phyloP scores from a whole-genome alignment of 148 eudicot genomes.

The Selenicereus undatus region DNA sequence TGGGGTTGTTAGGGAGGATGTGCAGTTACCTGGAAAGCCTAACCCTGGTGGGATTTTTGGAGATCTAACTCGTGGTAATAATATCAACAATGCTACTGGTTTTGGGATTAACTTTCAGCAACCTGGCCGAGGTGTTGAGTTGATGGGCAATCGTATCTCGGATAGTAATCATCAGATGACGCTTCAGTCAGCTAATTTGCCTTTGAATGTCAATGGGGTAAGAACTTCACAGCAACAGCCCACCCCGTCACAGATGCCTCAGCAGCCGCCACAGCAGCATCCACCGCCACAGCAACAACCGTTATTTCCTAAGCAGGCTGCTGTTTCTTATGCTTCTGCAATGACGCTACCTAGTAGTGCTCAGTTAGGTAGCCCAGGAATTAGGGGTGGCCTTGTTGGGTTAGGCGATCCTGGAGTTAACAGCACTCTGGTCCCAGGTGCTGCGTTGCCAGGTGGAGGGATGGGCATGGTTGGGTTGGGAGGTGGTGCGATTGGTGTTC shows the following conservation, averaged over 20 bases:
- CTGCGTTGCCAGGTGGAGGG: conserved; percentile 47
- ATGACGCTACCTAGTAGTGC: conserved; percentile 41
- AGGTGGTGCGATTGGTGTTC: conserved; percentile 50
- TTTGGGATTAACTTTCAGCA: conserved; percentile 58
- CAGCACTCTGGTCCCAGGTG: conserved; percentile 41
- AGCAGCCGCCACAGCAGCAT: conserved; percentile 29
- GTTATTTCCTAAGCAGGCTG: conserved; percentile 61
- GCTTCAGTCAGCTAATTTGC: conserved; percentile 49
- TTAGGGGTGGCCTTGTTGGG: conserved; percentile 56
- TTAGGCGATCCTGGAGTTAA: conserved; percentile 42
- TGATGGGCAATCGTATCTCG: conserved; percentile 36
- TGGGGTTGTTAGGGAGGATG: conserved; percentile 77
- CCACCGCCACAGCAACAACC: conserved; percentile 35
- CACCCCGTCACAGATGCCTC: conserved; percentile 31
- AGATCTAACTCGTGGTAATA: conserved; percentile 29
- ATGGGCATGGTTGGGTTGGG: conserved; percentile 58
- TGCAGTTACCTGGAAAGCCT: conserved; percentile 36
- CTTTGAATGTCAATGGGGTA: conserved; percentile 58
- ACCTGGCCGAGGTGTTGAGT: conserved; percentile 37
- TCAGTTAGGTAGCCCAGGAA: conserved; percentile 47
- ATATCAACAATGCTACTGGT: conserved; percentile 25
- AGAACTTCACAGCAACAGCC: conserved; percentile 45
- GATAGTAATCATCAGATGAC: conserved; percentile 45
- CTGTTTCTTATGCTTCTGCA: conserved; percentile 46
- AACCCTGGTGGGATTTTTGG: conserved; percentile 44